Percentiles rank a stretch among this genome's conserved stretches.
Conservation (phyloP, 495 filamentous ascomycete genomes). For the Hypoxylon rickii region DNA sequence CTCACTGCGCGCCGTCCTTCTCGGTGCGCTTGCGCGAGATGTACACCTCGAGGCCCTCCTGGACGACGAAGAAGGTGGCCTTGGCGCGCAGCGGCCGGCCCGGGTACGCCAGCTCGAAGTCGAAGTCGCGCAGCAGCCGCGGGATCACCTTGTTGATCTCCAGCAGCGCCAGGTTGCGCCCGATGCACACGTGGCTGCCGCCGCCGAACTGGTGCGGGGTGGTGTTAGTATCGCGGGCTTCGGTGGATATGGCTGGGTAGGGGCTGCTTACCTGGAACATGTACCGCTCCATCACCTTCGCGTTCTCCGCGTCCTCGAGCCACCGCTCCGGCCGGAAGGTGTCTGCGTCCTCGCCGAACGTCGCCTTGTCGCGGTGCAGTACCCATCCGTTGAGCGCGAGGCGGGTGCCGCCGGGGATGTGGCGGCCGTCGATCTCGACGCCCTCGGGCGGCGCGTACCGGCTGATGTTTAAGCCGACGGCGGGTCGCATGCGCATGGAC, state of each 20-base stretch:
- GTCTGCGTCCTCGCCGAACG: slow-evolving; percentile 69
- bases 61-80: slow-evolving; percentile 60
- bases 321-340: slow-evolving; percentile 67
- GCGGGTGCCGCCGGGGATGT: slow-evolving; percentile 55
- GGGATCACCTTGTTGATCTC: slow-evolving; percentile 63
- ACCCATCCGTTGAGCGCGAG: slow-evolving; percentile 62
- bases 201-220: slow-evolving; percentile 50
- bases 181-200: slow-evolving; percentile 59
- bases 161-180: slow-evolving; percentile 58
- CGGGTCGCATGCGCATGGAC: slow-evolving; percentile 66
- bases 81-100: slow-evolving; percentile 50
- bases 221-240: too few relatives aligned
- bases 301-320: slow-evolving; percentile 57
- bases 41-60: slow-evolving; percentile 53
- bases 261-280: slow-evolving; percentile 52
- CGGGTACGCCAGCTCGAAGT: slow-evolving; percentile 55
- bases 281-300: slow-evolving; percentile 53
- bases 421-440: slow-evolving; percentile 55
- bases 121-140: slow-evolving; percentile 53
- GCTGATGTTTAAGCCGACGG: slow-evolving; percentile 60
- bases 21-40: slow-evolving; percentile 34
- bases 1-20: too few relatives aligned
- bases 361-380: slow-evolving; percentile 52
- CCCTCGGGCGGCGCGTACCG: slow-evolving; percentile 58
- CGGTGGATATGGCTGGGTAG: not conserved